A percentile compares a stretch with the other conserved stretches of the same genome.
These are phyloP conservation scores for Curvularia spicifera DNA, from an alignment of 2,329 filamentous ascomycete genomes.

Conservation along the genomic window DNA sequence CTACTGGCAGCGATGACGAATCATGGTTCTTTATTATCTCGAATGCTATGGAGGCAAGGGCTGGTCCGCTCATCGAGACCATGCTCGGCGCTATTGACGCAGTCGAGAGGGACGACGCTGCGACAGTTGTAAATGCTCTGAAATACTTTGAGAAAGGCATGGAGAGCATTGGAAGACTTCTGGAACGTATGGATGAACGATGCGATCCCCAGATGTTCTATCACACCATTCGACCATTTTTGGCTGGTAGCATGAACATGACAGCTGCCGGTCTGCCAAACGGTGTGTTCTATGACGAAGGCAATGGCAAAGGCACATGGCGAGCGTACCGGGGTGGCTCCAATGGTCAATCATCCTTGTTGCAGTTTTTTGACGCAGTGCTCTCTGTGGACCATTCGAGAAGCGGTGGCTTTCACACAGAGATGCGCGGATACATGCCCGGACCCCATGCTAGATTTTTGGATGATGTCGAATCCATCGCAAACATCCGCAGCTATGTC, in stretches of 20 bases:
- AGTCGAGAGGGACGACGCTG: slow-evolving; percentile 47
- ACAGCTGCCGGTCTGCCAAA: slow-evolving; percentile 57
- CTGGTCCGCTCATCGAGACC: slow-evolving; percentile 53
- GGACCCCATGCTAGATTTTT: slow-evolving; percentile 60
- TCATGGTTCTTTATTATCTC: slow-evolving; percentile 60
- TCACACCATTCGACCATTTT: slow-evolving; percentile 58
- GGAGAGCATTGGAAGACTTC: slow-evolving; percentile 47
- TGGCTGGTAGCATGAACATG: slow-evolving; percentile 63
- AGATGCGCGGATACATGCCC: slow-evolving; percentile 64
- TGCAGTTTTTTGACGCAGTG: slow-evolving; percentile 62
- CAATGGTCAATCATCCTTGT: slow-evolving; percentile 62
- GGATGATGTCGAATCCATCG: slow-evolving; percentile 52
- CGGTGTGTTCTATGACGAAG: slow-evolving; percentile 61
- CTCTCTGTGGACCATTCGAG: slow-evolving; percentile 58
- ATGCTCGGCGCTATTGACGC: slow-evolving; percentile 58
- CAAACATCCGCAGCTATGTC: slow-evolving; percentile 57
- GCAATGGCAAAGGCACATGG: slow-evolving; percentile 57
- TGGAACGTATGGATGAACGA: slow-evolving; percentile 60
- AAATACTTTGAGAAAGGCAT: slow-evolving; percentile 52
- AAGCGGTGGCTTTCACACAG: slow-evolving; percentile 45
- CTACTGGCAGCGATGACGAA: slow-evolving; percentile 45
- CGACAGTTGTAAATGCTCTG: slow-evolving; percentile 50
- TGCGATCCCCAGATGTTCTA: slow-evolving; percentile 59
- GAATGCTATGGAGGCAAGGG: slow-evolving; percentile 60
- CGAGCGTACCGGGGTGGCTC: slow-evolving; percentile 60